Base-by-base conservation (phyloP, 2,329 filamentous ascomycete species). In the Fusarium nodosum region DNA sequence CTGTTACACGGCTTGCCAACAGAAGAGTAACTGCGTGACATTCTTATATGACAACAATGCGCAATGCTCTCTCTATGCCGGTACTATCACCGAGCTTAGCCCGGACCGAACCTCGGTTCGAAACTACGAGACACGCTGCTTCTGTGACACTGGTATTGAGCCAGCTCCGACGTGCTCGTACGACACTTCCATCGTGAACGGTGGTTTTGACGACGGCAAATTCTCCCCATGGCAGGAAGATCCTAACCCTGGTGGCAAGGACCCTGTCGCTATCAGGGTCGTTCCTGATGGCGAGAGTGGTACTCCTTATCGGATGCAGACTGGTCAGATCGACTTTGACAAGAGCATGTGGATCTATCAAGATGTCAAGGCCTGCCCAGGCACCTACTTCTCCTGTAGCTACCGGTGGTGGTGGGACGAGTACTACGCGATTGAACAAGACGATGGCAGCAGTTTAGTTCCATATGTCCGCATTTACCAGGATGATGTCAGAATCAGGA, bases 391-490 rank as follows among this genome's bases (percentile, higher is more conserved):
- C 26, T 6, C 5, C 7, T 65, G 62, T 13, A 16, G 4, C 0
- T 65, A 39, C 13, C 10, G 2, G 1, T 65, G 59, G 59, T 48
- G 36, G 59, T 65, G 60, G 60, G 16, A 59, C 11, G 18, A 65
- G 47, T 64, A 38, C 12, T 65, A 64, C 2, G 7, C 2, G 0
- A 52, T 65, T 7, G 5, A 0, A 0, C 61, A 64, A 12, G 7
- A n/a, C 0, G 1, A 7, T 4, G 61, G 46, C 0, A 0, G 0
- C 1, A 10, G 1, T 2, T 13, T 64, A 16, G 52, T 65, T n/a
- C 59, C 59, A 0, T 65, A 65, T 30, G 22, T 65, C 2, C 59
- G 53, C 4, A 20, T 58, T 5, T 65, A 65, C 13, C 52, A 64
- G 18, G 59, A 16, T 1, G 6, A 64, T 3, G 15, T 50, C 7